A percentile compares a stretch with the other conserved stretches of the same genome.
Conservation (phyloP, 2,329 filamentous ascomycete species). For the Incumbomyces lentus region DNA sequence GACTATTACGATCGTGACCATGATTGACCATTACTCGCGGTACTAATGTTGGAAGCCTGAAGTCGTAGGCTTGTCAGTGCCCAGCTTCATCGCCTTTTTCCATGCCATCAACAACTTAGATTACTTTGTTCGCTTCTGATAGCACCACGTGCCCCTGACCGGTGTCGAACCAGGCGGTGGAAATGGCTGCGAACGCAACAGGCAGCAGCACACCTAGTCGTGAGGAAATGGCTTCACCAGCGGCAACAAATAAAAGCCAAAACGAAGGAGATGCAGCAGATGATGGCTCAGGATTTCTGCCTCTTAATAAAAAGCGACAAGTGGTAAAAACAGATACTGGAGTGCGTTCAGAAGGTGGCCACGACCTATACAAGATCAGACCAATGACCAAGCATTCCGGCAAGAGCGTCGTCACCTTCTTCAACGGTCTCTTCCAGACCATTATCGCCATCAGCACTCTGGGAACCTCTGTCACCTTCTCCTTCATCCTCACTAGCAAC, state of each 20-base stretch:
- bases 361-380: slow-evolving; percentile 12
- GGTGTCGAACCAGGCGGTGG: too few relatives aligned
- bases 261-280: not conserved
- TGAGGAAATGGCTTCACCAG: not conserved
- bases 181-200: not conserved
- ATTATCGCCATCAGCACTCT: slow-evolving; percentile 20
- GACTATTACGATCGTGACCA: not conserved
- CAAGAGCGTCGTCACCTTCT: slow-evolving; percentile 17
- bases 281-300: not conserved
- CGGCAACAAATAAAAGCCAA: not conserved
- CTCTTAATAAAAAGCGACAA: not conserved
- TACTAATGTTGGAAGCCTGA: too few relatives aligned
- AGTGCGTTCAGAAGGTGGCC: slow-evolving; percentile 15
- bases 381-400: slow-evolving; percentile 18
- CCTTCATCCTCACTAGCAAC: slow-evolving; percentile 19
- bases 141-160: too few relatives aligned
- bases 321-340: not conserved
- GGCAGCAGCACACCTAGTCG: too few relatives aligned
- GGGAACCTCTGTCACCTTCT: slow-evolving; percentile 20
- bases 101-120: too few relatives aligned
- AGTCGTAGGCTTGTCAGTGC: too few relatives aligned
- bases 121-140: too few relatives aligned
- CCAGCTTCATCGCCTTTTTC: too few relatives aligned
- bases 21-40: not conserved
- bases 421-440: slow-evolving; percentile 20